Evolutionary conservation across 805 yeast species (phyloP).

Genomic region (Yarrowia sp.): DNA sequence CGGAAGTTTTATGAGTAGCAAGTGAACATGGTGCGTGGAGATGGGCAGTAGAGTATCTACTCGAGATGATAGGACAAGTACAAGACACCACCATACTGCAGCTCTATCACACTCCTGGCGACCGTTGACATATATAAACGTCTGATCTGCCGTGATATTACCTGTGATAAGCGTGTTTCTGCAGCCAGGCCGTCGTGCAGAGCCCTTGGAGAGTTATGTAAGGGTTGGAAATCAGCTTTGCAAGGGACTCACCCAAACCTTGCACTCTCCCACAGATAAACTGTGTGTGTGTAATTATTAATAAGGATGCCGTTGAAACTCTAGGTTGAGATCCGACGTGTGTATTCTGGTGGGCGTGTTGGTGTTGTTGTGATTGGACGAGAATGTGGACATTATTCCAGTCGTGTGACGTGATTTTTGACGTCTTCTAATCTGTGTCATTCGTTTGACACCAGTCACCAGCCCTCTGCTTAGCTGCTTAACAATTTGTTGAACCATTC

Average conservation of each 20-base stretch:
- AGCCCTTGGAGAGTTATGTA: conserved; percentile 7
- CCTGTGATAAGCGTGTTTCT: neutral
- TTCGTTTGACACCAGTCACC: no score
- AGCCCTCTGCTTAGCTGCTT: no score
- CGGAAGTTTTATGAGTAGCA: no score
- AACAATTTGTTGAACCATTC: no score
- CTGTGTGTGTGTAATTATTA: conserved; percentile 1
- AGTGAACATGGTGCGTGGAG: no score
- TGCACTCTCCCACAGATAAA: neutral
- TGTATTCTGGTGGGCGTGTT: neutral
- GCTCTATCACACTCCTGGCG: no score
- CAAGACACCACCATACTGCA: no score
- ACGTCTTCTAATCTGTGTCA: no score
- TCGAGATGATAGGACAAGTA: no score
- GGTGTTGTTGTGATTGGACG: neutral
- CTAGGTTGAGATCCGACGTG: neutral
- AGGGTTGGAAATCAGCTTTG: conserved; percentile 26
- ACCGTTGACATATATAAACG: neutral
- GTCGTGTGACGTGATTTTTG: no score
- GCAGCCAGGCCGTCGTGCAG: neutral
- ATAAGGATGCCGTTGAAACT: conserved; percentile 33
- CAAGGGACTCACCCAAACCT: neutral
- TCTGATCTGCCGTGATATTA: neutral
- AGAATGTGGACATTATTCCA: no score
- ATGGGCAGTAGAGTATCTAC: no score